These are phyloP conservation scores for Drosera spatulata DNA, from an alignment of 179 eudicot genomes.

Conservation along the genomic window DNA sequence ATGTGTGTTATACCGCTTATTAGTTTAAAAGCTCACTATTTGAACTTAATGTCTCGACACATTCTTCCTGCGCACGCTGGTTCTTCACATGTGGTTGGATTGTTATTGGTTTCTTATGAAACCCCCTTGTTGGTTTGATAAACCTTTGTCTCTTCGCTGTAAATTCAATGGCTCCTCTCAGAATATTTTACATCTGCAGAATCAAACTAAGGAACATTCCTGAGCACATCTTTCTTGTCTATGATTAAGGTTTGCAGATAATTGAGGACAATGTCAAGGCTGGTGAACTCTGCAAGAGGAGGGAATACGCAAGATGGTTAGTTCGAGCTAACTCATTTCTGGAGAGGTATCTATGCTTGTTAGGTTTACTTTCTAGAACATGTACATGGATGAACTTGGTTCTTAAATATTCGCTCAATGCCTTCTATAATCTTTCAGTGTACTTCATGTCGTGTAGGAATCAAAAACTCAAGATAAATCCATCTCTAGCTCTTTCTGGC, in stretches of 20 bases:
- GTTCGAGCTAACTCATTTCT: constrained; percentile 52
- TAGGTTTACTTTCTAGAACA: neutral
- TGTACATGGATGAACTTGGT: neutral
- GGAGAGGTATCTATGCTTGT: constrained; percentile 55
- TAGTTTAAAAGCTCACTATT: neutral
- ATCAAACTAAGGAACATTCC: constrained; percentile 17
- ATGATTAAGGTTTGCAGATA: constrained; percentile 63
- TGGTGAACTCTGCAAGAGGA: constrained; percentile 69
- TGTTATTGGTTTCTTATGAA: no score
- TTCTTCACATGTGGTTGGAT: no score
- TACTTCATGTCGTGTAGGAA: constrained; percentile 30
- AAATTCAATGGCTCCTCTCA: neutral
- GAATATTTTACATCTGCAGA: neutral
- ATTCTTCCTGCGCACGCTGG: neutral
- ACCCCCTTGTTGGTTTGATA: neutral
- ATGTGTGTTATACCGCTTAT: neutral
- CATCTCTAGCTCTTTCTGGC: constrained; percentile 51
- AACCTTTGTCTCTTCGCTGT: neutral
- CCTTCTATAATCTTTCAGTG: neutral
- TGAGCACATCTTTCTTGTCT: constrained; percentile 26
- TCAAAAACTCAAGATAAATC: constrained; percentile 46
- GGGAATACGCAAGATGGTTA: constrained; percentile 95
- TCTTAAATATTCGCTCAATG: neutral
- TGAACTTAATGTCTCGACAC: neutral
- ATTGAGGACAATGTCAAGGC: constrained; percentile 69